Conservation (phyloP, 2,329 filamentous ascomycete genomes). For the Neonectria punicea region DNA sequence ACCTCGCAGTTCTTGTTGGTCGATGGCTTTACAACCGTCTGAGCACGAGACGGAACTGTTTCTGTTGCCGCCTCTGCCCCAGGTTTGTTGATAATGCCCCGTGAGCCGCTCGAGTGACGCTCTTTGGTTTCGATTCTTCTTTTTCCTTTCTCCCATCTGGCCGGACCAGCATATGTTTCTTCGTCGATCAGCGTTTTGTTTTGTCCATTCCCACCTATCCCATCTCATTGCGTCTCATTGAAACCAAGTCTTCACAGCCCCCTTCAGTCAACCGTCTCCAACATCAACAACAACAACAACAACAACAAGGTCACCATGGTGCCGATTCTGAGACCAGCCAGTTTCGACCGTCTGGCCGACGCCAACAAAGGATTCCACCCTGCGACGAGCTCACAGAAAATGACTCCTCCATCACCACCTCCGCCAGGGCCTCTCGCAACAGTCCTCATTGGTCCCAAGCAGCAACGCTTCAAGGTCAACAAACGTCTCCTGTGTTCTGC, state of each 20-base stretch:
- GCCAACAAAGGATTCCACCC: conserved; percentile 21
- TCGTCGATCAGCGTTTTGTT: conserved; percentile 26
- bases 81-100: conserved; percentile 38
- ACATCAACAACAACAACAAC: conserved; percentile 13
- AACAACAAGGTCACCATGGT: conserved; percentile 30
- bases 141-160: conserved; percentile 33
- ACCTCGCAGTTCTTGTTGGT: conserved; percentile 4
- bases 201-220: neutral
- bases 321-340: conserved; percentile 38
- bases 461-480: conserved; percentile 55
- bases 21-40: conserved; percentile 17
- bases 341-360: conserved; percentile 37
- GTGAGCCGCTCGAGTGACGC: conserved; percentile 36
- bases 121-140: conserved; percentile 37
- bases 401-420: conserved; percentile 32
- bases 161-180: conserved; percentile 35
- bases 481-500: conserved; percentile 57
- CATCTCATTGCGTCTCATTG: neutral
- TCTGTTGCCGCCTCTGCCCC: conserved; percentile 18
- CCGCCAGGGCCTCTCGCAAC: conserved; percentile 45
- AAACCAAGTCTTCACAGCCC: neutral
- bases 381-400: conserved; percentile 36
- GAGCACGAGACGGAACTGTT: conserved; percentile 37
- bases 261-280: neutral
- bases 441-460: conserved; percentile 55